Percentiles rank a stretch among this genome's conserved stretches.
These are phyloP conservation scores for Aspergillus brasiliensis DNA, from an alignment of 2,329 filamentous ascomycete genomes.

Conservation along the genomic window DNA sequence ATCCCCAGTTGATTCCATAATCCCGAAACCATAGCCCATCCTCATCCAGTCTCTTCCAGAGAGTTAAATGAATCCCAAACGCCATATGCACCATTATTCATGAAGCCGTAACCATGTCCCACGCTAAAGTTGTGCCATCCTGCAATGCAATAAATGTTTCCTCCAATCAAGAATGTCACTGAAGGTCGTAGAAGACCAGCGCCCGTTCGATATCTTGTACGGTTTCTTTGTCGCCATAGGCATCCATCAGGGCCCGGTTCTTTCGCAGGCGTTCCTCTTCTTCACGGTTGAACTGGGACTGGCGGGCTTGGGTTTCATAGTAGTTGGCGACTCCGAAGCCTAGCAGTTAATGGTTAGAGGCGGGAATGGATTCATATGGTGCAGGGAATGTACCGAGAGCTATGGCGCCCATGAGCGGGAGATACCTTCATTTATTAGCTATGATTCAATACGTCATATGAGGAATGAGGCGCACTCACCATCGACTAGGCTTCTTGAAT, in stretches of 20 bases:
- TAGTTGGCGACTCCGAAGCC: conserved; percentile 24
- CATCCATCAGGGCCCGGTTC: conserved; percentile 48
- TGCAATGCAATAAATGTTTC: neutral
- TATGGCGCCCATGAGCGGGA: conserved; percentile 19
- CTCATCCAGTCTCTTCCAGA: too few species aligned
- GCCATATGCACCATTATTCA: too few species aligned
- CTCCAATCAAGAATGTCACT: conserved; percentile 23
- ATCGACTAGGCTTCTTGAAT: conserved; percentile 9
- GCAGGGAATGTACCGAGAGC: conserved; percentile 15
- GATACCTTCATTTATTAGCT: conserved; percentile 12
- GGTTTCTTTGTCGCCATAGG: conserved; percentile 49
- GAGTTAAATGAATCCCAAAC: too few species aligned
- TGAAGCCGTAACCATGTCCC: too few species aligned
- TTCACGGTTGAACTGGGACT: conserved; percentile 13
- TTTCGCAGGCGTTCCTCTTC: conserved; percentile 39
- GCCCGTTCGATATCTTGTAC: conserved; percentile 49
- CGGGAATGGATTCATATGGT: neutral
- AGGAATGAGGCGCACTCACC: conserved; percentile 6
- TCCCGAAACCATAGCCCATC: too few species aligned
- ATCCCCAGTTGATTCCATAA: too few species aligned
- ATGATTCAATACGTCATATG: neutral
- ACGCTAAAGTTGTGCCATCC: too few species aligned
- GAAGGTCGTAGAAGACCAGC: conserved; percentile 47
- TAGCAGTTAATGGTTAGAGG: conserved; percentile 2
- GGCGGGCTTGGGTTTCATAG: conserved; percentile 6